These are phyloP conservation scores for Melampsora abietis-canadensis DNA, from an alignment of 1,284 basidiomycete genomes.

Conservation along the genomic window DNA sequence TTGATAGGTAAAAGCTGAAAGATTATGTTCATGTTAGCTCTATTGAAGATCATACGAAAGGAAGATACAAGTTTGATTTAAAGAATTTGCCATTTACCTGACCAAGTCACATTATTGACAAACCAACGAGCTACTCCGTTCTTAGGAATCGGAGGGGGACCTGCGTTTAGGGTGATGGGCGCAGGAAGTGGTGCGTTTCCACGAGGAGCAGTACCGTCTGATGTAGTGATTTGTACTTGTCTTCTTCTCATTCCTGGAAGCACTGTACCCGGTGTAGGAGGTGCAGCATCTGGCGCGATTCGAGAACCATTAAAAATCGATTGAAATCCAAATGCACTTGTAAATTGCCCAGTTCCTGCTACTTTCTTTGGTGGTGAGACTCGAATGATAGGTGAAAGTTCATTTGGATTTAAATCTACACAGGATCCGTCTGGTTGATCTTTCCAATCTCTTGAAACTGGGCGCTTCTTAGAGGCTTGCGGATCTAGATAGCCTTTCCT, in stretches of 20 bases:
- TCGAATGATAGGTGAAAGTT: conserved; percentile 20
- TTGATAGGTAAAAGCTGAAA: conserved; percentile 4
- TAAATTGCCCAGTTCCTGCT: conserved; percentile 18
- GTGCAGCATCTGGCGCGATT: conserved; percentile 2
- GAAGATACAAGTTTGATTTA: too few species aligned
- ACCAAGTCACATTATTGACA: conserved; percentile 25
- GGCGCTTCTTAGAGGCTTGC: neutral
- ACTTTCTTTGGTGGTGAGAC: conserved; percentile 13
- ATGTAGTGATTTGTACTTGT: neutral
- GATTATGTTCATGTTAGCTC: neutral
- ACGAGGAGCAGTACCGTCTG: neutral
- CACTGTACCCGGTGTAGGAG: neutral
- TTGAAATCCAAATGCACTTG: conserved; percentile 30
- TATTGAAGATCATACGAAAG: too few species aligned
- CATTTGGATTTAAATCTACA: conserved; percentile 15
- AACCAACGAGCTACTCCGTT: conserved; percentile 21
- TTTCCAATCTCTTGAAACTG: conserved; percentile 20
- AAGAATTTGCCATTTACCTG: neutral
- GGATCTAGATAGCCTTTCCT: neutral
- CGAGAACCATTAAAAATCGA: neutral
- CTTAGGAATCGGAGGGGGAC: neutral
- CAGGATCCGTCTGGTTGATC: conserved; percentile 12
- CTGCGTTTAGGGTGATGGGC: conserved; percentile 5
- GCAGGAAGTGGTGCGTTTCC: neutral
- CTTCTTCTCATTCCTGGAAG: neutral